A percentile compares a stretch with the other conserved stretches of the same genome.
Evolutionary conservation across 345 rosid genomes (phyloP).

Genomic region (Gossypium turneri): DNA sequence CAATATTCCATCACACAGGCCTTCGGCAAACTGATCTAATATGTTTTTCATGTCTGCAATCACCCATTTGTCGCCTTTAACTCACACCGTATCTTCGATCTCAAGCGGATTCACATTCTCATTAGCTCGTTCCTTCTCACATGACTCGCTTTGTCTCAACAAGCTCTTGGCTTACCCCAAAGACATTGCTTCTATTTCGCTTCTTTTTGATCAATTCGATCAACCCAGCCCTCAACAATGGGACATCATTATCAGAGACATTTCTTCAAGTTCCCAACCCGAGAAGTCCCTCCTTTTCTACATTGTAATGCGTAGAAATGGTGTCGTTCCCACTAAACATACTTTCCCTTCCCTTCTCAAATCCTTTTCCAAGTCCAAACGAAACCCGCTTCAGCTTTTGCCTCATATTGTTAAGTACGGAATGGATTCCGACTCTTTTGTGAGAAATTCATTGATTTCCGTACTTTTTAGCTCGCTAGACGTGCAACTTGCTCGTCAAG

Average conservation of each 20-base stretch:
- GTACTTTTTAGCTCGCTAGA: constrained; percentile 22
- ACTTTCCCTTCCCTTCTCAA: constrained; percentile 37
- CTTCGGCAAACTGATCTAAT: not conserved
- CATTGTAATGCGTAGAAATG: constrained; percentile 24
- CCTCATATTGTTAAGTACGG: constrained; percentile 31
- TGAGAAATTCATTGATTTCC: constrained; percentile 31
- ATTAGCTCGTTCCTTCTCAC: constrained; percentile 12
- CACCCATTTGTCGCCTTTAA: not conserved
- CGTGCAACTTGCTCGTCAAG: constrained; percentile 15
- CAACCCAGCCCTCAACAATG: constrained; percentile 17
- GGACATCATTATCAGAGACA: constrained; percentile 28
- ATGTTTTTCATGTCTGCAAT: not conserved
- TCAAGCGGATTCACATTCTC: constrained; percentile 12
- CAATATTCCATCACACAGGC: not conserved
- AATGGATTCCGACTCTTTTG: constrained; percentile 27
- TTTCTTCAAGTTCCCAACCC: constrained; percentile 22
- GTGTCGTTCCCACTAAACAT: constrained; percentile 21
- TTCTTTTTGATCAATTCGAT: constrained; percentile 8
- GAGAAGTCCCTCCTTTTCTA: constrained; percentile 21
- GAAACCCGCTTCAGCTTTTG: constrained; percentile 25
- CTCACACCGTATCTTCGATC: not conserved
- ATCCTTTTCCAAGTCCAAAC: constrained; percentile 18
- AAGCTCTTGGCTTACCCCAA: constrained; percentile 5
- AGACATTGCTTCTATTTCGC: constrained; percentile 3
- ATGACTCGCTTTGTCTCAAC: not conserved